These are phyloP conservation scores for Euptelea pleiosperma DNA, from an alignment of 164 flowering plant genomes.

Conservation along the genomic window DNA sequence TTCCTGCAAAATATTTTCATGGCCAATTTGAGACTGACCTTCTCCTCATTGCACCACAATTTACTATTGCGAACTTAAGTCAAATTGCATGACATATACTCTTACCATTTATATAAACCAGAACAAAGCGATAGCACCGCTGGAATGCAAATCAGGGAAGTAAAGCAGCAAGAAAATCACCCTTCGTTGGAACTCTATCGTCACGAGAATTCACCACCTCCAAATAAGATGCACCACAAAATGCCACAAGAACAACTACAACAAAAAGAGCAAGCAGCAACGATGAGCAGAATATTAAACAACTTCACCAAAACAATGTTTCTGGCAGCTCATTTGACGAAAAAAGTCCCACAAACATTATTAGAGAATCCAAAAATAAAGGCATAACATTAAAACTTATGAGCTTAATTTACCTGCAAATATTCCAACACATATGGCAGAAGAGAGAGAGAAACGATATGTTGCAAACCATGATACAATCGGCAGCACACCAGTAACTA, in stretches of 20 bases:
- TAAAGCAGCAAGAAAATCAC: conserved; percentile 93
- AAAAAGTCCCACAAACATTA: background rate
- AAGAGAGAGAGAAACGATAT: conserved; percentile 81
- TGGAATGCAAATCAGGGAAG: conserved; percentile 94
- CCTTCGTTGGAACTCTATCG: conserved; percentile 66
- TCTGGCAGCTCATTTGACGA: background rate
- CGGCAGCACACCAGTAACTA: conserved; percentile 84
- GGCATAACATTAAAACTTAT: conserved; percentile 2
- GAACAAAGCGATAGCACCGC: conserved; percentile 77
- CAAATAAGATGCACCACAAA: conserved; percentile 88
- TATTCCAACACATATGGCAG: conserved; percentile 76
- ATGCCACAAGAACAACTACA: conserved; percentile 86
- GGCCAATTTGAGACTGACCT: conserved; percentile 1
- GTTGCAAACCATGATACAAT: conserved; percentile 98
- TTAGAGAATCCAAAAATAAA: no score
- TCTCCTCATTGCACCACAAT: background rate
- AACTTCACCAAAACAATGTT: background rate
- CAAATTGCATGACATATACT: conserved; percentile 3
- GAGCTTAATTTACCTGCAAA: conserved; percentile 65
- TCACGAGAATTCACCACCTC: conserved; percentile 72
- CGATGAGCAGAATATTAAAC: background rate
- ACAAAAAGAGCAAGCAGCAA: conserved; percentile 15
- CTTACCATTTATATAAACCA: conserved; percentile 91
- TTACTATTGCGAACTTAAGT: background rate
- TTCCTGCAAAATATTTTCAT: conserved; percentile 57